A percentile compares a stretch with the other conserved stretches of the same genome.
Evolutionary conservation across 2,329 filamentous ascomycete genomes (phyloP).

Genomic region (Penicillium sp.): DNA sequence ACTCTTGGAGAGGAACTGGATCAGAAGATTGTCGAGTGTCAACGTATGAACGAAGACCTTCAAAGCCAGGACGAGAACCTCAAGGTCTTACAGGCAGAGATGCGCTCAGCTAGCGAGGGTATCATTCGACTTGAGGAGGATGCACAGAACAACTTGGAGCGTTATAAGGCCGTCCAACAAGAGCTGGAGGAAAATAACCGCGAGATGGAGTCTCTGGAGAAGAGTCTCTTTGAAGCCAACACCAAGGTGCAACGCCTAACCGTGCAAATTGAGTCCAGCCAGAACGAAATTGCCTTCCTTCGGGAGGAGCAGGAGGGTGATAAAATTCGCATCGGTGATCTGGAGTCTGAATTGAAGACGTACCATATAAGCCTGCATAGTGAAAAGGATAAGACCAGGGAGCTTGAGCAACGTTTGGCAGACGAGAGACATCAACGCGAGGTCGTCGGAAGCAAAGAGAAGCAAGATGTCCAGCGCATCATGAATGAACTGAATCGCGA

Average conservation of each 20-base stretch:
- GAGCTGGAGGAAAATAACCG: conserved; percentile 83
- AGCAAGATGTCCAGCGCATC: conserved; percentile 91
- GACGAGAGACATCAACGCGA: conserved; percentile 86
- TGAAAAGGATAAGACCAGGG: conserved; percentile 75
- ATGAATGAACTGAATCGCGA: conserved; percentile 92
- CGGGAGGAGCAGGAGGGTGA: conserved; percentile 96
- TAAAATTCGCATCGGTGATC: conserved; percentile 95
- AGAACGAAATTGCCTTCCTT: conserved; percentile 91
- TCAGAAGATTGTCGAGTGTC: conserved; percentile 71
- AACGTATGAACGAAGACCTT: conserved; percentile 72
- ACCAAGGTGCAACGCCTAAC: conserved; percentile 85
- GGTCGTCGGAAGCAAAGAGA: conserved; percentile 82
- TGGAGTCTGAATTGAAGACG: conserved; percentile 80
- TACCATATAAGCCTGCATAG: conserved; percentile 80
- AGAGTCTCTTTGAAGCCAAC: conserved; percentile 80
- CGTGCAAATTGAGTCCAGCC: conserved; percentile 89
- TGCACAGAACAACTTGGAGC: conserved; percentile 74
- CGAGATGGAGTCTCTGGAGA: conserved; percentile 84
- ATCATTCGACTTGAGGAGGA: conserved; percentile 89
- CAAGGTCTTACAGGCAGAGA: conserved; percentile 87
- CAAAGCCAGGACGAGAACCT: conserved; percentile 83
- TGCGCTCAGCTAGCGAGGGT: conserved; percentile 87
- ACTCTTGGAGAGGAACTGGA: conserved; percentile 68
- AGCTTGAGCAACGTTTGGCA: conserved; percentile 74
- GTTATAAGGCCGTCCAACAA: conserved; percentile 80